Evolutionary conservation across 108 stramenopile genomes (phyloP), one percentile per base, ranked within the genome.

Genomic region (Parietichytrium sp.): DNA sequence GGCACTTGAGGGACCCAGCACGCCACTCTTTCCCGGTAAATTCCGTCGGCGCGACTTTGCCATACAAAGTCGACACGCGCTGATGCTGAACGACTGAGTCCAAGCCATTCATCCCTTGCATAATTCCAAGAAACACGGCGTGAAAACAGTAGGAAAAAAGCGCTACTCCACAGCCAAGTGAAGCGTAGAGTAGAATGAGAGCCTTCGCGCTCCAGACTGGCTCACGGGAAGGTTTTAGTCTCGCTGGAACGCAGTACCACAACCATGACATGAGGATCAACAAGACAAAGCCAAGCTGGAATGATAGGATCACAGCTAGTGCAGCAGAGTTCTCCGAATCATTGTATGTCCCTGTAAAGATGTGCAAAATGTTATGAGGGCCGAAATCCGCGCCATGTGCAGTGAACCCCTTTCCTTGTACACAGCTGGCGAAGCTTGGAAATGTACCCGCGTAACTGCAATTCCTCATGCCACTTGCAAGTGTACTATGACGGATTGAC

Each of bases 21-120:
- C 61, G 61, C 61, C 61, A 72, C 20, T 72, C 61, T 7, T n/a
- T 45, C 10, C 61, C 61, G 6, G 20, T 36, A 2, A 72, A 72
- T 10, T 72, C 61, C 36, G 45, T 72, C n/a, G n/a, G n/a, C n/a
- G n/a, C n/a, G n/a, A 72, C 61, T 72, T 10, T 45, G 61, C 33
- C 61, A 42, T 42, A 6, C 20, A 45, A 45, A 72, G n/a, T n/a
- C 0, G 61, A 45, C 61, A 45, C 61, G 42, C 42, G 42, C 4
- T 45, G 42, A 33, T 42, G 45, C 10, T 42, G 61, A 16, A 72
- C 61, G 42, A 45, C 38, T 25, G 45, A 38, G 12, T 33, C 10
- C 15, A 42, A 33, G 61, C 61, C 61, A 27, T n/a, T 6, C 10
- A 72, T 25, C 15, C 61, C 61, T 16, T 45, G 23, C 10, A 72